Evolutionary conservation across 768 basidiomycete species (phyloP).

Genomic region (Phlebiopsis gigantea): DNA sequence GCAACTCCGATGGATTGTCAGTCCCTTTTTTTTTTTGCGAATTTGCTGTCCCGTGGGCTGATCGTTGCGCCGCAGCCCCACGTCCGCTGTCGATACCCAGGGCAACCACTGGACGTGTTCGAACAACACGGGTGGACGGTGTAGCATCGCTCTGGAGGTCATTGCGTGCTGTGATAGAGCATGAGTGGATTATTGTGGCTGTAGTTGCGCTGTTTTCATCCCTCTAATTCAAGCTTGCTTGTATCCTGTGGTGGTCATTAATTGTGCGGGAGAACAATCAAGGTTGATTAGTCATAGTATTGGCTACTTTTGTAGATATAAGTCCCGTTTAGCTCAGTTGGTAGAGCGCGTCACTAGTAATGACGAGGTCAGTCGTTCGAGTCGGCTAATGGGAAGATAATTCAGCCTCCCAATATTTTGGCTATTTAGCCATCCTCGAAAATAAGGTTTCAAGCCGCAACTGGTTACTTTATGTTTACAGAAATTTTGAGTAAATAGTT

Average conservation of each 20-base stretch:
- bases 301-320: too few relatives aligned
- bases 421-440: too few relatives aligned
- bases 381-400: constrained; percentile 42
- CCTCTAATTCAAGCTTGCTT: too few relatives aligned
- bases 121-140: neutral
- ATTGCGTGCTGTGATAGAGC: neutral
- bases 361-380: constrained; percentile 69
- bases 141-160: neutral
- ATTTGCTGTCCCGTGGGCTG: neutral
- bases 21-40: neutral
- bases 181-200: too few relatives aligned
- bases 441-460: too few relatives aligned
- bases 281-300: too few relatives aligned
- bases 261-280: too few relatives aligned
- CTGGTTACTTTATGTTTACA: too few relatives aligned
- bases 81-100: neutral
- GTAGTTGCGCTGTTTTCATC: too few relatives aligned
- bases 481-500: too few relatives aligned
- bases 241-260: too few relatives aligned
- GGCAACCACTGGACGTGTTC: neutral
- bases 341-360: constrained; percentile 65
- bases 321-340: constrained; percentile 26
- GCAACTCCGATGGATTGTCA: neutral
- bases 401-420: too few relatives aligned
- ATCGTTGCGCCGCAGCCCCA: neutral